These are phyloP conservation scores for Fagopyrum esculentum DNA, from an alignment of 148 eudicot genomes.

Conservation along the genomic window DNA sequence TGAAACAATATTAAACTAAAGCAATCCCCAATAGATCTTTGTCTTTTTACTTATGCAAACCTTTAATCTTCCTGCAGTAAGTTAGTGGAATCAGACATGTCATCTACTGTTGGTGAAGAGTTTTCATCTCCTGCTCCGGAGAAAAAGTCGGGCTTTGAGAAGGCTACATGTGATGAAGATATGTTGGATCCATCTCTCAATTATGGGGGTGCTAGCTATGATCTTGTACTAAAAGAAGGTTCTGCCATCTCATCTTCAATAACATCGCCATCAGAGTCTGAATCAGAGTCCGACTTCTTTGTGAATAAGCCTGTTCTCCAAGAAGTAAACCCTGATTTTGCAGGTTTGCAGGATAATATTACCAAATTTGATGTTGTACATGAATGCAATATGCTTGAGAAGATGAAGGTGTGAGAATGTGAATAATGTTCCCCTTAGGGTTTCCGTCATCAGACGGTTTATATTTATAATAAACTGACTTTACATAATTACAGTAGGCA, in stretches of 20 bases:
- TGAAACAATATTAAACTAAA: not conserved
- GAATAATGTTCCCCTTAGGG: too few species aligned
- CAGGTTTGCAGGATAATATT: conserved; percentile 17
- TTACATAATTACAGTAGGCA: too few species aligned
- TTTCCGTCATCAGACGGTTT: too few species aligned
- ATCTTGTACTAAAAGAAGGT: conserved; percentile 38
- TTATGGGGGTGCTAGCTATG: conserved; percentile 45
- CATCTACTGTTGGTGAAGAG: conserved; percentile 23
- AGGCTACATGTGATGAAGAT: conserved; percentile 21
- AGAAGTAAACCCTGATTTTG: not conserved
- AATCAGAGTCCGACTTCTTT: conserved; percentile 43
- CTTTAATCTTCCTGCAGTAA: conserved; percentile 12
- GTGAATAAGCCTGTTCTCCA: conserved; percentile 21
- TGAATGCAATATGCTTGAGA: conserved; percentile 15
- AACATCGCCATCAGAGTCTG: conserved; percentile 62
- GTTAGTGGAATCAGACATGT: conserved; percentile 19
- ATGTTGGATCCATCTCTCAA: conserved; percentile 29
- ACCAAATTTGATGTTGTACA: conserved; percentile 9
- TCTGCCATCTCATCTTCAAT: conserved; percentile 40
- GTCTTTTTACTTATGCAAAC: not conserved
- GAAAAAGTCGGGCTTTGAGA: conserved; percentile 24
- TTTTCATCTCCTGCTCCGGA: conserved; percentile 45
- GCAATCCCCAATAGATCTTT: not conserved
- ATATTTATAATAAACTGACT: too few species aligned
- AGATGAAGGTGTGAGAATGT: too few species aligned